Evolutionary conservation across 345 rosid genomes (phyloP).

Genomic region (Acer campestre): DNA sequence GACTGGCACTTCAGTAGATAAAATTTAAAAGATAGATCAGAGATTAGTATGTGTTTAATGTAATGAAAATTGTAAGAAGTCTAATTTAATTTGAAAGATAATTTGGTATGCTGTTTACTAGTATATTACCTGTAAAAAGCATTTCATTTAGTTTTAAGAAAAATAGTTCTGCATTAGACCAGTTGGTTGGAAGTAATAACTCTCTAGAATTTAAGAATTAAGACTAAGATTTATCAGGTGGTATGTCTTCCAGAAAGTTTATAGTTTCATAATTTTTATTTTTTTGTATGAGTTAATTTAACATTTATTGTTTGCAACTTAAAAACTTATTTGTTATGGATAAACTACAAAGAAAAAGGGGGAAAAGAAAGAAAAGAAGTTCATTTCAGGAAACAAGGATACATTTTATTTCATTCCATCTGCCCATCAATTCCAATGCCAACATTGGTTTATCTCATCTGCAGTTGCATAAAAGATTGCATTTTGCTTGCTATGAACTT

Average conservation of each 20-base stretch:
- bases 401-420: constrained; percentile 6
- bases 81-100: neutral
- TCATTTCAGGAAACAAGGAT: neutral
- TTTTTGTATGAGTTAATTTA: neutral
- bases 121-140: neutral
- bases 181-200: neutral
- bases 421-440: neutral
- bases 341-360: neutral
- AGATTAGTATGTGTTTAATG: neutral
- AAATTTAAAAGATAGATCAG: neutral
- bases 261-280: neutral
- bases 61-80: neutral
- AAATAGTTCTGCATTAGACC: neutral
- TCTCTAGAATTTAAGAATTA: neutral
- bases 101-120: neutral
- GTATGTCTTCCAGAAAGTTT: neutral
- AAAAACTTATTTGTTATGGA: neutral
- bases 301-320: neutral
- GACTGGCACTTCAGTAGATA: neutral
- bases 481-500: neutral
- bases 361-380: neutral
- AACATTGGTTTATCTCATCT: neutral
- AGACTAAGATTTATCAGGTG: neutral
- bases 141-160: neutral
- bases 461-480: neutral